Percentiles rank a stretch among this genome's conserved stretches.
Evolutionary conservation across 2,329 filamentous ascomycete species (phyloP).

Genomic region (Fusarium lateritium): DNA sequence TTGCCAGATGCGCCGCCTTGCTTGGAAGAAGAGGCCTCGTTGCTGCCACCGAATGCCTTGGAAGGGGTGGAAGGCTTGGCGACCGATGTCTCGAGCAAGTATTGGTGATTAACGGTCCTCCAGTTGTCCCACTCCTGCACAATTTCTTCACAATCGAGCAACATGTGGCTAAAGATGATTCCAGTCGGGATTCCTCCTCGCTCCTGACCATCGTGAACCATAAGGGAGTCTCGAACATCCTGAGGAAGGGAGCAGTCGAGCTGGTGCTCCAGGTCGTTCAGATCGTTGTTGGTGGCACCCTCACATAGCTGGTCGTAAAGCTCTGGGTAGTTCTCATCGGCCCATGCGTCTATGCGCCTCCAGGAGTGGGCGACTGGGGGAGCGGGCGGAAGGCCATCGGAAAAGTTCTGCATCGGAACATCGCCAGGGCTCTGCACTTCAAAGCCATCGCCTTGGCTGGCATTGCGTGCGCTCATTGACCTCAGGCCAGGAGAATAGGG

Average conservation of each 20-base stretch:
- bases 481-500: constrained; percentile 94
- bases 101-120: constrained; percentile 93
- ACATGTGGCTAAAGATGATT: constrained; percentile 93
- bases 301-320: constrained; percentile 94
- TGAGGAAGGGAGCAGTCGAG: constrained; percentile 94
- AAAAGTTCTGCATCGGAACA: constrained; percentile 97
- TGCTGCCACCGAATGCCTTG: constrained; percentile 78
- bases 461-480: constrained; percentile 78
- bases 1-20: constrained; percentile 67
- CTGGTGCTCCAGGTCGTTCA: constrained; percentile 97
- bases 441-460: constrained; percentile 74
- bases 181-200: constrained; percentile 91
- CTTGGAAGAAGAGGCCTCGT: constrained; percentile 78
- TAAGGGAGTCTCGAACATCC: constrained; percentile 92
- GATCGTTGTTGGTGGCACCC: constrained; percentile 91
- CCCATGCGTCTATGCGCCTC: constrained; percentile 94
- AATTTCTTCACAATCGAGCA: constrained; percentile 98
- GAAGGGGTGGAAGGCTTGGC: constrained; percentile 75
- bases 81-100: constrained; percentile 74
- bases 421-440: constrained; percentile 83
- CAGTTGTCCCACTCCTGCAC: constrained; percentile 98
- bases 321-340: constrained; percentile 95
- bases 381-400: constrained; percentile 89
- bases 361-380: constrained; percentile 92
- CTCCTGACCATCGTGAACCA: constrained; percentile 96